These are phyloP conservation scores for Bremia lactucae DNA, from an alignment of 352 stramenopile genomes.

Conservation along the genomic window DNA sequence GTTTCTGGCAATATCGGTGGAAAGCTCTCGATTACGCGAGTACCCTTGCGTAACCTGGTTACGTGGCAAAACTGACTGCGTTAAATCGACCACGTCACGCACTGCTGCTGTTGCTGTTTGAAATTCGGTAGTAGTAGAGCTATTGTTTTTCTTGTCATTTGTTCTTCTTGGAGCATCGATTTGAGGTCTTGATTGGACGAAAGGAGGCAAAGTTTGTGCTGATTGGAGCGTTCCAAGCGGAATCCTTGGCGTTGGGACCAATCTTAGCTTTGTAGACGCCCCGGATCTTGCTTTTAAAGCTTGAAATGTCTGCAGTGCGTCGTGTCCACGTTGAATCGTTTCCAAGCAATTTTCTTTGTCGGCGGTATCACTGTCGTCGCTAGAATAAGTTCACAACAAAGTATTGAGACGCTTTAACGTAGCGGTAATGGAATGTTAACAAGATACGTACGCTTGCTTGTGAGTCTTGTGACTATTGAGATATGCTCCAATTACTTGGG, in stretches of 20 bases:
- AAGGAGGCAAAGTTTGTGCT: not conserved
- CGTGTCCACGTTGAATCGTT: constrained; percentile 32
- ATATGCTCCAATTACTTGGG: constrained; percentile 64
- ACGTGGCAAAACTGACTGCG: constrained; percentile 3
- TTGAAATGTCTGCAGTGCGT: constrained; percentile 30
- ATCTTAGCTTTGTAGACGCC: constrained; percentile 22
- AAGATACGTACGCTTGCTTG: constrained; percentile 30
- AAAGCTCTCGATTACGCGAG: no score
- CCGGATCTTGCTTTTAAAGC: constrained; percentile 19
- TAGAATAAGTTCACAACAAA: constrained; percentile 3
- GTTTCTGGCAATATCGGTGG: constrained; percentile 1
- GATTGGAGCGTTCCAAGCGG: constrained; percentile 18
- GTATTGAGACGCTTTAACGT: constrained; percentile 1
- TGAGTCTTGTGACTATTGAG: constrained; percentile 38
- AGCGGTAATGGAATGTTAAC: not conserved
- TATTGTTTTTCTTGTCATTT: no score
- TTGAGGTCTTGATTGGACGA: not conserved
- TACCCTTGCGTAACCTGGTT: no score
- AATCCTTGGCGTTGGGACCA: constrained; percentile 37
- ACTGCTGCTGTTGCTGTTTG: not conserved
- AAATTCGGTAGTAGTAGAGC: not conserved
- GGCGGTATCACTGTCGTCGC: constrained; percentile 1
- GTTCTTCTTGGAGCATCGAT: no score
- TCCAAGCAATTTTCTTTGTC: constrained; percentile 36
- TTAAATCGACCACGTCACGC: constrained; percentile 23